These are phyloP conservation scores for Phaeoacremonium minimum DNA, from an alignment of 2,329 filamentous ascomycete genomes.

Conservation along the genomic window DNA sequence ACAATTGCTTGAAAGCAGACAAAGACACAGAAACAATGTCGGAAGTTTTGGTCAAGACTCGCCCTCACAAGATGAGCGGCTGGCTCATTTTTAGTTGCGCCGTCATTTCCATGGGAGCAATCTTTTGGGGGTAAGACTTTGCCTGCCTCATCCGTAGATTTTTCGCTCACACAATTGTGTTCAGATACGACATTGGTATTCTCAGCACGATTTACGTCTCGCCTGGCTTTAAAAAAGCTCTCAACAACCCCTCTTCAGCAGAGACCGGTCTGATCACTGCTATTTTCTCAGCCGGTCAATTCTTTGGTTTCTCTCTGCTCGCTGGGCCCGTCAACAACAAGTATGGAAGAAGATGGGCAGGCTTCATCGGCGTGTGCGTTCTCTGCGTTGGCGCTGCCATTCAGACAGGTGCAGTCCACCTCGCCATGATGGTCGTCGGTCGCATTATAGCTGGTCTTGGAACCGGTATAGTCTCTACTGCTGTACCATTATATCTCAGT, in stretches of 20 bases:
- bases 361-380: slow-evolving; percentile 9
- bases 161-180: slow-evolving; percentile 1
- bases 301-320: slow-evolving; percentile 12
- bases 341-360: slow-evolving; percentile 13
- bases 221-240: slow-evolving; percentile 13
- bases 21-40: no score
- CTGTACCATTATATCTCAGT: slow-evolving; percentile 12
- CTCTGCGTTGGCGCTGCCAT: slow-evolving; percentile 12
- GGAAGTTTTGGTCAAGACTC: no score
- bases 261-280: slow-evolving; percentile 13
- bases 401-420: slow-evolving; percentile 10
- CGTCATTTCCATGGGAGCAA: slow-evolving; percentile 11
- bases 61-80: neutral
- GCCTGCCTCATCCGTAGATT: neutral
- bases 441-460: slow-evolving; percentile 13
- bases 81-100: slow-evolving; percentile 10
- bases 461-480: slow-evolving; percentile 12
- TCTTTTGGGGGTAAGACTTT: slow-evolving; percentile 6
- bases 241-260: slow-evolving; percentile 11
- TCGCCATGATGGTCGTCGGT: slow-evolving; percentile 13
- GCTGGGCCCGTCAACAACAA: slow-evolving; percentile 11
- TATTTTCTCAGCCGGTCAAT: slow-evolving; percentile 16
- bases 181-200: slow-evolving; percentile 11
- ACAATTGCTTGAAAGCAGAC: no score
- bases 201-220: slow-evolving; percentile 15